A percentile compares a stretch with the other conserved stretches of the same genome.
phyloP scores from a whole-genome alignment of 2,329 filamentous ascomycete species.

The Sporothrix humicola region DNA sequence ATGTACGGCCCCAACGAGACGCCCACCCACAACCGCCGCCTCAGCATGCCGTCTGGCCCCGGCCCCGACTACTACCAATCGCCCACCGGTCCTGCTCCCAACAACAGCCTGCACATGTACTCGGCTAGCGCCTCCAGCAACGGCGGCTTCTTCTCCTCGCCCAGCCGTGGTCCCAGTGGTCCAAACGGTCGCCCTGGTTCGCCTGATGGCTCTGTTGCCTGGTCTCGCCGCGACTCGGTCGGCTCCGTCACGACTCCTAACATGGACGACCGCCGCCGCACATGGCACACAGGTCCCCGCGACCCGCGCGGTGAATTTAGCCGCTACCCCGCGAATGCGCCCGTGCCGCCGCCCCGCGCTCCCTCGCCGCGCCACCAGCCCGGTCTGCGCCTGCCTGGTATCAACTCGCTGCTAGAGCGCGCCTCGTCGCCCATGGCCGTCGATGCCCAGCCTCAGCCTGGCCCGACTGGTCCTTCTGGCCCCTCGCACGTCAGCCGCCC shows the following conservation, averaged over 20 bases:
- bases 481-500: constrained; percentile 56
- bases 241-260: constrained; percentile 53
- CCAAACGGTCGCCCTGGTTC: constrained; percentile 58
- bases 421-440: constrained; percentile 76
- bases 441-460: constrained; percentile 55
- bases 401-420: constrained; percentile 72
- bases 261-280: constrained; percentile 75
- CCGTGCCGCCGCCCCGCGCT: constrained; percentile 50
- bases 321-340: constrained; percentile 45
- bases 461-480: constrained; percentile 37
- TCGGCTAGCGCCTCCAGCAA: constrained; percentile 61
- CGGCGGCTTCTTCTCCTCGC: constrained; percentile 57
- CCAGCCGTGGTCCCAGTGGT: constrained; percentile 47
- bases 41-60: constrained; percentile 72
- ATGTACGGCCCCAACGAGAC: constrained; percentile 71
- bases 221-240: constrained; percentile 69
- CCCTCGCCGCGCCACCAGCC: constrained; percentile 58
- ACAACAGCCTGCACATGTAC: constrained; percentile 54
- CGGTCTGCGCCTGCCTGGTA: constrained; percentile 76
- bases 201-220: constrained; percentile 66
- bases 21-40: constrained; percentile 65
- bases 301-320: constrained; percentile 53
- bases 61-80: constrained; percentile 44
- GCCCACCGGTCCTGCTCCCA: constrained; percentile 52
- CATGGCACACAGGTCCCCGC: constrained; percentile 85